These are phyloP conservation scores for Trichoderma atrobrunneum DNA, from an alignment of 2,329 filamentous ascomycete species.

Conservation along the genomic window DNA sequence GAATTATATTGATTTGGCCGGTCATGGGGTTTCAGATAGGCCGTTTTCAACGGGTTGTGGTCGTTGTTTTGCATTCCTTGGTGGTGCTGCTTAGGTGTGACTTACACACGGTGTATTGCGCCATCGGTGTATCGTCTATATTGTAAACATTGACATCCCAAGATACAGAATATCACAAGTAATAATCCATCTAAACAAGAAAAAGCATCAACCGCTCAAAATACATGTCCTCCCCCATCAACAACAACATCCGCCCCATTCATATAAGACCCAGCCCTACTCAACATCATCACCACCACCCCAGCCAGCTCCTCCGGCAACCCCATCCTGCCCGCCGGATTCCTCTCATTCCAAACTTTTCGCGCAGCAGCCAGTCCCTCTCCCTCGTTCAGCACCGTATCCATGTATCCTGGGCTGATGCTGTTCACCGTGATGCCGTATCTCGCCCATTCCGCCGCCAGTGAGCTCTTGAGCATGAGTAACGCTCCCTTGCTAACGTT, in stretches of 20 bases:
- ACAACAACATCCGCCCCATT: slow-evolving; percentile 65
- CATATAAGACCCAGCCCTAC: slow-evolving; percentile 63
- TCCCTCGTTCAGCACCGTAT: slow-evolving; percentile 69
- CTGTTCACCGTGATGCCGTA: slow-evolving; percentile 70
- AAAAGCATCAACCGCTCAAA: not conserved
- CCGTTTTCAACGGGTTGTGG: not conserved
- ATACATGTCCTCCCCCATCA: slow-evolving; percentile 49
- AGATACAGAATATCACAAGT: not conserved
- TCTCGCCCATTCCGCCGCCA: slow-evolving; percentile 71
- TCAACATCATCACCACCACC: slow-evolving; percentile 58
- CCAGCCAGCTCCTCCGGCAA: slow-evolving; percentile 61
- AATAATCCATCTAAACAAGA: not conserved
- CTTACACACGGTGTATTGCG: not conserved
- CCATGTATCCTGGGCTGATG: slow-evolving; percentile 73
- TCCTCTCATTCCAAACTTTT: slow-evolving; percentile 55
- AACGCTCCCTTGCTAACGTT: slow-evolving; percentile 70
- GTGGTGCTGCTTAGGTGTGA: not conserved
- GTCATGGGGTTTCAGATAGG: not conserved
- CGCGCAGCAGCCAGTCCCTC: slow-evolving; percentile 53
- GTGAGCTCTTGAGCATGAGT: slow-evolving; percentile 57
- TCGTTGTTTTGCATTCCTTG: not conserved
- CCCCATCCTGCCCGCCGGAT: slow-evolving; percentile 65
- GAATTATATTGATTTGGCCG: not conserved
- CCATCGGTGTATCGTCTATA: not conserved
- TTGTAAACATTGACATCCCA: not conserved